Evolutionary conservation across 1,139 yeast species (phyloP).

Genomic region (Wickerhamomyces sp.): DNA sequence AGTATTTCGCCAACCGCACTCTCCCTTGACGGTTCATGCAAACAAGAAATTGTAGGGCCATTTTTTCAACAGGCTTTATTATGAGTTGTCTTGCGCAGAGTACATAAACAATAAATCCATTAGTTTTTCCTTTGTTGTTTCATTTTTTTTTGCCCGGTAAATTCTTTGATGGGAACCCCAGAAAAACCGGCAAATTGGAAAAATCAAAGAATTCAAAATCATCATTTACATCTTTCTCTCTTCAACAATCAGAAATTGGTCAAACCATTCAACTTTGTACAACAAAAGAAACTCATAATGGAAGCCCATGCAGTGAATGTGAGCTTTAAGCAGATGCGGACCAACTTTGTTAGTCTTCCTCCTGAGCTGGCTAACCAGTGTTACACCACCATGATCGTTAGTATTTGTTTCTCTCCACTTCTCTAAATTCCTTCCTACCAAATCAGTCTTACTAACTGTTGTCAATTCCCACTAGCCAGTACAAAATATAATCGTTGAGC

Average conservation of each 20-base stretch:
- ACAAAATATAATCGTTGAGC: constrained; percentile 58
- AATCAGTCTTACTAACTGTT: constrained; percentile 5
- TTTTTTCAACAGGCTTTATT: constrained; percentile 21
- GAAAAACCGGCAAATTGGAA: neutral
- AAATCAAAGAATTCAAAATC: neutral
- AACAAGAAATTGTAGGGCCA: constrained; percentile 75
- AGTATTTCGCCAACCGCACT: constrained; percentile 84
- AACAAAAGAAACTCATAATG: constrained; percentile 4
- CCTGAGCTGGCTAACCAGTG: constrained; percentile 42
- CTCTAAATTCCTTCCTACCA: constrained; percentile 1
- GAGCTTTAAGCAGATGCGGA: constrained; percentile 34
- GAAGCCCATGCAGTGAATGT: constrained; percentile 25
- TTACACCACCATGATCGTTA: constrained; percentile 46
- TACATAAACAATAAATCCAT: neutral
- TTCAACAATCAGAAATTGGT: too few relatives aligned
- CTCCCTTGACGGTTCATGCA: constrained; percentile 94
- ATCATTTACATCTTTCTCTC: too few relatives aligned
- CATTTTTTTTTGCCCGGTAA: neutral
- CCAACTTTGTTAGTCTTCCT: constrained; percentile 60
- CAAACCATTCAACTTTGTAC: too few relatives aligned
- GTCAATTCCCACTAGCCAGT: constrained; percentile 27
- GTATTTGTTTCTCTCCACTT: constrained; percentile 11
- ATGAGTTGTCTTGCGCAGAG: neutral
- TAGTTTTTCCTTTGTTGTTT: too few relatives aligned
- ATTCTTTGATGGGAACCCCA: neutral